Conservation (phyloP, 768 basidiomycete species). For the Amanita thiersii region DNA sequence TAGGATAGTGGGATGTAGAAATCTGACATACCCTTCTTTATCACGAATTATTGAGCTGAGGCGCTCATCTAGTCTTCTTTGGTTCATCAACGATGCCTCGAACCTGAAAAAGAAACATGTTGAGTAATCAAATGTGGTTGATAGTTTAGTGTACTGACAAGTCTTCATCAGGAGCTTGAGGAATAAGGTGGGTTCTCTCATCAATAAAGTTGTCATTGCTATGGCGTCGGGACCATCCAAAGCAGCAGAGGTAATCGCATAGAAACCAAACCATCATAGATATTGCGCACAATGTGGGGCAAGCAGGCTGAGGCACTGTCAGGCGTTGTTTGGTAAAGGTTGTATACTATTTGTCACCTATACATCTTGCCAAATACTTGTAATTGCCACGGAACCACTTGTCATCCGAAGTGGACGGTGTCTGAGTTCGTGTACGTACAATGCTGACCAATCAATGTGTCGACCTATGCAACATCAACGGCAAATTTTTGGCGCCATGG, state of each 20-base stretch:
- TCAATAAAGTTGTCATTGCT: conserved; percentile 12
- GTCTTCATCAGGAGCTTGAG: conserved; percentile 17
- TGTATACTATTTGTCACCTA: too few species aligned
- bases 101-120: conserved; percentile 11
- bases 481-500: too few species aligned
- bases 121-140: conserved; percentile 4
- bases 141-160: conserved; percentile 18
- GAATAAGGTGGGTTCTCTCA: conserved; percentile 25
- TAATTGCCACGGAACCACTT: too few species aligned
- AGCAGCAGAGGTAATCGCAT: conserved; percentile 19
- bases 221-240: background rate
- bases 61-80: conserved; percentile 44
- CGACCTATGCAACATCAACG: too few species aligned
- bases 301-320: too few species aligned
- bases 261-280: conserved; percentile 12
- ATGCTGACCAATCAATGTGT: too few species aligned
- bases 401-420: too few species aligned
- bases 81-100: conserved; percentile 26
- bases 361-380: too few species aligned
- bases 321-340: too few species aligned
- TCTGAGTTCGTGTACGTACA: too few species aligned
- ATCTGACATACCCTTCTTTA: conserved; percentile 45
- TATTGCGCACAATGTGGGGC: too few species aligned
- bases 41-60: conserved; percentile 49
- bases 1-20: conserved; percentile 3